phyloP scores from a whole-genome alignment of 1,284 basidiomycete species.

The Moesziomyces sp. region DNA sequence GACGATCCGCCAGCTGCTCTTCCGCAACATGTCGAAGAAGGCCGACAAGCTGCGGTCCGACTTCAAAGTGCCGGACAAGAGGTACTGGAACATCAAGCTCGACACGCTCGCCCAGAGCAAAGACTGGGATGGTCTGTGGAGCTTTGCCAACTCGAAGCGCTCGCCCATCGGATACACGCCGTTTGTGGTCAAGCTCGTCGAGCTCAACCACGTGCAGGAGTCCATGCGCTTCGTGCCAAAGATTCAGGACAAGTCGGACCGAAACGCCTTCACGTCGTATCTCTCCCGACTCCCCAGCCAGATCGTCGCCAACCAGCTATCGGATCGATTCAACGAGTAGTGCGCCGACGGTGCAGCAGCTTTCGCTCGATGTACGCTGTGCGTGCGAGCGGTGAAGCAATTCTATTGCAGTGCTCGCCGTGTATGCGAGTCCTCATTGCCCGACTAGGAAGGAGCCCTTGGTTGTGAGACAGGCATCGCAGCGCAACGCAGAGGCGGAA shows the following conservation, averaged over 20 bases:
- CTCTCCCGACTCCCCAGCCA: constrained; percentile 28
- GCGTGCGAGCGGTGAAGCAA: background rate
- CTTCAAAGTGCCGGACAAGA: constrained; percentile 61
- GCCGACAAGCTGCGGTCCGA: constrained; percentile 63
- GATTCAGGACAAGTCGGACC: constrained; percentile 54
- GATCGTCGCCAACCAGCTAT: constrained; percentile 34
- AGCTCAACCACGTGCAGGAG: constrained; percentile 54
- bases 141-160: constrained; percentile 70
- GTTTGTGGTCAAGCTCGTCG: constrained; percentile 53
- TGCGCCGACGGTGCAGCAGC: background rate
- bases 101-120: constrained; percentile 45
- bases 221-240: constrained; percentile 54
- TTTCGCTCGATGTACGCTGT: background rate
- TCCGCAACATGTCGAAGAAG: constrained; percentile 53
- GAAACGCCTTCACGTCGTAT: constrained; percentile 34
- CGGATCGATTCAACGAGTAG: constrained; percentile 34
- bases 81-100: constrained; percentile 57
- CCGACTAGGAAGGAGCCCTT: constrained; percentile 23
- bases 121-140: constrained; percentile 57
- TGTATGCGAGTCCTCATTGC: constrained; percentile 4
- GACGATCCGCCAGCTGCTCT: constrained; percentile 59
- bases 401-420: background rate
- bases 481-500: constrained; percentile 4
- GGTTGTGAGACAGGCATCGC: constrained; percentile 35
- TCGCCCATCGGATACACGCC: constrained; percentile 87